Conservation (phyloP, 805 yeast species). For the Teunomyces gatunensis region DNA sequence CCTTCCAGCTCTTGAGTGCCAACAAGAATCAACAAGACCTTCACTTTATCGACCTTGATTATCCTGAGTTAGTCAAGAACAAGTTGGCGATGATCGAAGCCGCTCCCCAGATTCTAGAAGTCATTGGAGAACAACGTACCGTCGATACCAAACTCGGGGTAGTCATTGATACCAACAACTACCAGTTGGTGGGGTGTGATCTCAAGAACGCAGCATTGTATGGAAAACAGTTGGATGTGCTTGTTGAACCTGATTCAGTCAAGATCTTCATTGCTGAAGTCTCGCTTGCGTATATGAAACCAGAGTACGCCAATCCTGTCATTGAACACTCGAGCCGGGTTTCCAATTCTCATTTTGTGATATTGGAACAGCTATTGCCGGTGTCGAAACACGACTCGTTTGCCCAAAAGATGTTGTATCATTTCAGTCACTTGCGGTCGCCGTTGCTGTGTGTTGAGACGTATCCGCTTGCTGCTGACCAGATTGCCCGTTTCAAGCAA, state of each 20-base stretch:
- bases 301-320: constrained; percentile 61
- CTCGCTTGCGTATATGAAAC: constrained; percentile 76
- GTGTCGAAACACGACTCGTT: constrained; percentile 62
- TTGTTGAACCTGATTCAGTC: constrained; percentile 30
- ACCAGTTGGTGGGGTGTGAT: constrained; percentile 66
- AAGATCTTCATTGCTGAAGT: constrained; percentile 78
- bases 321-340: constrained; percentile 47
- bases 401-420: constrained; percentile 71
- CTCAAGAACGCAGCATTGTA: constrained; percentile 48
- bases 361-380: constrained; percentile 73
- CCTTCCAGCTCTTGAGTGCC: constrained; percentile 38
- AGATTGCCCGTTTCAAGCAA: constrained; percentile 46
- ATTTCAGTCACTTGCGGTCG: constrained; percentile 62
- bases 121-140: constrained; percentile 37
- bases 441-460: constrained; percentile 63
- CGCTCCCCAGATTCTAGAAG: constrained; percentile 44
- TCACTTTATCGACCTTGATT: constrained; percentile 69
- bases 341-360: constrained; percentile 55
- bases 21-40: constrained; percentile 22
- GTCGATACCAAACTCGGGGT: constrained; percentile 15
- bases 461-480: constrained; percentile 53
- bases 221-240: constrained; percentile 20
- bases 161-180: constrained; percentile 36
- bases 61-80: constrained; percentile 60
- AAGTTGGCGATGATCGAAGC: constrained; percentile 53